Evolutionary conservation across 192 early-diverging fungal genomes (phyloP).

Genomic region (Geranomyces variabilis): DNA sequence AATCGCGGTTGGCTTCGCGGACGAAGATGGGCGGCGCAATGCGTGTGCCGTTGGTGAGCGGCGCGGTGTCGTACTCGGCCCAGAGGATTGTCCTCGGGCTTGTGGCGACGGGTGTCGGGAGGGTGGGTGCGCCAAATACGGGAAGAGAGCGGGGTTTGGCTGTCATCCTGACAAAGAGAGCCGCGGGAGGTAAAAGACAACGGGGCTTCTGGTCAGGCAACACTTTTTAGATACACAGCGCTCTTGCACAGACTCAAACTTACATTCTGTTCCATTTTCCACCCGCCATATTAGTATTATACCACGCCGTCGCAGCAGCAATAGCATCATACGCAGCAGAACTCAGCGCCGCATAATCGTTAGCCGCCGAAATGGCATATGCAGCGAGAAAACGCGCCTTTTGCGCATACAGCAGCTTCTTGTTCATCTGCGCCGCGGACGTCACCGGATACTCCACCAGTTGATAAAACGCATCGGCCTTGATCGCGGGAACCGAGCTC

Average conservation of each 20-base stretch:
- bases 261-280: constrained; percentile 30
- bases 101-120: background rate
- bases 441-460: constrained; percentile 31
- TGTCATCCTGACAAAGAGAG: no score
- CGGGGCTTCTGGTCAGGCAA: no score
- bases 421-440: constrained; percentile 21
- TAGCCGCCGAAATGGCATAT: background rate
- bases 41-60: background rate
- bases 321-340: background rate
- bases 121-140: background rate
- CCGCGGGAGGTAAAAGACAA: no score
- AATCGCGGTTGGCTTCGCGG: background rate
- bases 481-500: background rate
- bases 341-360: constrained; percentile 21
- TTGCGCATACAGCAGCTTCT: constrained; percentile 23
- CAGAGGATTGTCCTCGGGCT: background rate
- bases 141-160: background rate
- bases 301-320: background rate
- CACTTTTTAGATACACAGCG: no score
- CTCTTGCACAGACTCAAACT: no score
- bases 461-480: constrained; percentile 36
- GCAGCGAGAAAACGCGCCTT: constrained; percentile 5
- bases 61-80: background rate
- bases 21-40: background rate
- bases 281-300: background rate